phyloP scores from a whole-genome alignment of 2,329 filamentous ascomycete species.

The Epichloe scottii region DNA sequence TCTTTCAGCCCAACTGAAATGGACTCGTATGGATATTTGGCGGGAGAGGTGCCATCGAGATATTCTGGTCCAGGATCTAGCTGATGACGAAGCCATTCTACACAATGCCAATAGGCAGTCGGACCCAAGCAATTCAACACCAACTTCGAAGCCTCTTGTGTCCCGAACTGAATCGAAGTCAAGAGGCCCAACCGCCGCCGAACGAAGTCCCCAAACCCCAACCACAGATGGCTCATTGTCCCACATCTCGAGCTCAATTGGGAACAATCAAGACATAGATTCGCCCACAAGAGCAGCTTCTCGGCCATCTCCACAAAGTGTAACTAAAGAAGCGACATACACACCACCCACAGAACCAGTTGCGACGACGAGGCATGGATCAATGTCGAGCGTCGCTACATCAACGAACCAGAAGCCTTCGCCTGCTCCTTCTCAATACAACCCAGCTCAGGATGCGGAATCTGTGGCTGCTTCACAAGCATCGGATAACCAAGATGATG shows the following conservation, averaged over 20 bases:
- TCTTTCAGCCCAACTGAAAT: constrained; percentile 80
- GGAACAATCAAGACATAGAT: constrained; percentile 11
- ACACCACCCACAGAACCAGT: constrained; percentile 9
- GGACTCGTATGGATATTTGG: constrained; percentile 92
- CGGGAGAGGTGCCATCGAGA: constrained; percentile 81
- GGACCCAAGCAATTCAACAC: constrained; percentile 11
- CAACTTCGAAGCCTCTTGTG: constrained; percentile 11
- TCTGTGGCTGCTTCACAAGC: constrained; percentile 8
- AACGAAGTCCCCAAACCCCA: constrained; percentile 16
- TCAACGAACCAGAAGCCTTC: constrained; percentile 15
- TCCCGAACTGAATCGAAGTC: constrained; percentile 17
- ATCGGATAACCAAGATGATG: constrained; percentile 26
- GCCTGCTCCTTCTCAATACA: constrained; percentile 11
- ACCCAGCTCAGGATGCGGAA: constrained; percentile 11
- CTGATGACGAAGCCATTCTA: constrained; percentile 47
- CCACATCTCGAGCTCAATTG: constrained; percentile 10
- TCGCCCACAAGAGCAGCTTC: constrained; percentile 17
- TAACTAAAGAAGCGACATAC: constrained; percentile 10
- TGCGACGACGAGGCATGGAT: constrained; percentile 16
- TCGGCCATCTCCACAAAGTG: constrained; percentile 19
- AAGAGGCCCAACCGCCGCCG: constrained; percentile 13
- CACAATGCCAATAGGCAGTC: neutral
- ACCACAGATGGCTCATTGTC: constrained; percentile 13
- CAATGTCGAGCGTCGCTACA: constrained; percentile 19
- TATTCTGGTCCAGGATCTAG: constrained; percentile 72